These are phyloP conservation scores for Coniophora puteana DNA, from an alignment of 1,284 basidiomycete genomes.

Conservation along the genomic window DNA sequence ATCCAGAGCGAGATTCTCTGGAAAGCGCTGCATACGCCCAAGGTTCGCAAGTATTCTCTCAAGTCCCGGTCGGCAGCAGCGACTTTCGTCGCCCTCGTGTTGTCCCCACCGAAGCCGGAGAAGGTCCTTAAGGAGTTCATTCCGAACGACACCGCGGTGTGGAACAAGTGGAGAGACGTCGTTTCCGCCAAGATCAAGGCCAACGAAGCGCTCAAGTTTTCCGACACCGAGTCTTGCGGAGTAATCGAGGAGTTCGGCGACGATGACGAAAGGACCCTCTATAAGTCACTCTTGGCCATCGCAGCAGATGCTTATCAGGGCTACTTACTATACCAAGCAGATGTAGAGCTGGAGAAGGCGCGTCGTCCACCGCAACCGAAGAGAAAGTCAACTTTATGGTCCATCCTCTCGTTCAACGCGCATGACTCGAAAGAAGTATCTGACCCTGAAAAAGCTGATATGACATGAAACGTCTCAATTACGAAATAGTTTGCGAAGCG, in stretches of 20 bases:
- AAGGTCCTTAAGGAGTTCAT: constrained; percentile 19
- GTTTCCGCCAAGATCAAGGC: constrained; percentile 19
- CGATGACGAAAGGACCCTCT: constrained; percentile 1
- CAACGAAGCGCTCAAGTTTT: not conserved
- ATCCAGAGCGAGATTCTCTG: constrained; percentile 23
- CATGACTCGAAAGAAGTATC: too few relatives aligned
- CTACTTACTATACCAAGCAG: not conserved
- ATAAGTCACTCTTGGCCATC: not conserved
- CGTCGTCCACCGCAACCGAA: too few relatives aligned
- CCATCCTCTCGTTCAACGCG: too few relatives aligned
- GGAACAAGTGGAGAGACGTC: constrained; percentile 21
- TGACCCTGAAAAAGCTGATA: too few relatives aligned
- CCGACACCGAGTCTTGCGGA: not conserved
- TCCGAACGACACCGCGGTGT: constrained; percentile 16
- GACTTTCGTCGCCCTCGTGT: constrained; percentile 1
- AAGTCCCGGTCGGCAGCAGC: constrained; percentile 3
- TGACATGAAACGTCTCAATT: too few relatives aligned
- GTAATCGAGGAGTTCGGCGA: not conserved
- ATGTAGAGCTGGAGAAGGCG: too few relatives aligned
- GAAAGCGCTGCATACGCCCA: constrained; percentile 13
- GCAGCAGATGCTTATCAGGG: constrained; percentile 1
- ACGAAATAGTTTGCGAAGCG: too few relatives aligned
- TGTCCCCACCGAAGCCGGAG: constrained; percentile 15
- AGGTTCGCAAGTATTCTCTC: constrained; percentile 1
- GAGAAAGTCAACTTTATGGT: too few relatives aligned